These are phyloP conservation scores for Globisporangium lucens DNA, from an alignment of 352 stramenopile genomes.

Conservation along the genomic window DNA sequence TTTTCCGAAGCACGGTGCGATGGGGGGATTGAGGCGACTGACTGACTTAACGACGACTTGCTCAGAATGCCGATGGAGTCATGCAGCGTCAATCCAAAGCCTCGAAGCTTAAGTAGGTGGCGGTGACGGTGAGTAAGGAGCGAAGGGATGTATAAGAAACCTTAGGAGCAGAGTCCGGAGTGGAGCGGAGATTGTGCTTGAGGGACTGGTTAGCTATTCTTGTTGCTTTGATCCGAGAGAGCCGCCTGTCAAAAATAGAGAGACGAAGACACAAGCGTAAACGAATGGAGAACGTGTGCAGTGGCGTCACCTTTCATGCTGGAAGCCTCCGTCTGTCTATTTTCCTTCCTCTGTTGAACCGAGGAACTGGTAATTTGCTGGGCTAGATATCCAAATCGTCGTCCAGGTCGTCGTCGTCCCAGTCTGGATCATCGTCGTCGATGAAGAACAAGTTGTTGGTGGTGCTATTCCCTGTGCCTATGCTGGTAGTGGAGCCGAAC, in stretches of 20 bases:
- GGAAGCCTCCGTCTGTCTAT: background rate
- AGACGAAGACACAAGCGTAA: background rate
- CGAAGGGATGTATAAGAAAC: background rate
- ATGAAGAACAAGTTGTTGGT: slow-evolving; percentile 67
- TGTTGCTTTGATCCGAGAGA: background rate
- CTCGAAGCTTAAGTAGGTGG: background rate
- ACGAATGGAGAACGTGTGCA: background rate
- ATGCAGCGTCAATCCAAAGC: background rate
- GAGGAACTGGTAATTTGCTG: too few relatives aligned
- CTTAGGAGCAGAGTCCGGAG: background rate
- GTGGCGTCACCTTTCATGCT: background rate
- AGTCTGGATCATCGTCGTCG: slow-evolving; percentile 79
- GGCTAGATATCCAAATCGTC: slow-evolving; percentile 50
- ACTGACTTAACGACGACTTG: background rate
- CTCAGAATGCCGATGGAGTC: background rate
- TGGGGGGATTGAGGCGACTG: background rate
- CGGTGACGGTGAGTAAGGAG: background rate
- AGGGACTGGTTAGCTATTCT: background rate
- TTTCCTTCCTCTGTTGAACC: background rate
- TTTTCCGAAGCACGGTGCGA: background rate
- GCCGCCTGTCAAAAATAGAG: slow-evolving; percentile 1
- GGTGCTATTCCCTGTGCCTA: slow-evolving; percentile 2
- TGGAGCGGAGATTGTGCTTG: background rate
- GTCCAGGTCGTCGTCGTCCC: slow-evolving; percentile 59
- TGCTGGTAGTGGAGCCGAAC: background rate